Evolutionary conservation across 2,329 filamentous ascomycete species (phyloP), one percentile per base, ranked within the genome.

Genomic region (Fusarium sp.): DNA sequence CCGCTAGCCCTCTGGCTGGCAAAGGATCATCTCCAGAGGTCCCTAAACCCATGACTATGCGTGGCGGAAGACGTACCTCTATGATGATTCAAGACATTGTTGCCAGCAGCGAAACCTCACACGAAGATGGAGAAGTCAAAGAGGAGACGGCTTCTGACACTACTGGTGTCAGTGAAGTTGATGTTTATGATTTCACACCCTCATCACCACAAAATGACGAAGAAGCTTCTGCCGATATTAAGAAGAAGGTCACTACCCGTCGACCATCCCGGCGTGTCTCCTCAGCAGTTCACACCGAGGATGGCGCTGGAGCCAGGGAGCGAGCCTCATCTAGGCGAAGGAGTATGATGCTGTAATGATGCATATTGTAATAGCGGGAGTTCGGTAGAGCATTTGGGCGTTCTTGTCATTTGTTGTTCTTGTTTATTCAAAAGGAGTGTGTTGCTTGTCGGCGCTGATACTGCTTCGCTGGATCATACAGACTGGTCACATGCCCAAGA

Each of bases 311-410:
- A 59, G 65, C 72, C 35, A 73, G 69, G 59, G 78, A 80, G 25
- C 78, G 77, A 31, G 73, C 76, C 62, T 82, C 77, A 38, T 83
- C 84, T 64, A 82, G 88, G 76, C 82, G 88, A 72, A 83, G 87
- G 74, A 90, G 87, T 77, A 90, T 89, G 86, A 89, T 90, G 87
- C 78, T 89, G 79, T 89, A 82, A 86, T 73, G 73, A 78, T 59
- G 65, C 67, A 75, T 56, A 69, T 63, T 54, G 58, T 39, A 57
- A 71, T 60, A 67, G 60, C 55, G 51, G 70, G 66, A 69, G 66
- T 68, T 79, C 72, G 61, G 69, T 68, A 71, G 61, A 70, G 66
- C 60, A 73, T 62, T 72, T 60, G 60, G 73, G 73, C 72, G 78
- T 79, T 79, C 77, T 69, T 63, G n/a, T 39, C 72, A 75, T 77